These are phyloP conservation scores for Candida sojae DNA, from an alignment of 1,139 yeast genomes.

Conservation along the genomic window DNA sequence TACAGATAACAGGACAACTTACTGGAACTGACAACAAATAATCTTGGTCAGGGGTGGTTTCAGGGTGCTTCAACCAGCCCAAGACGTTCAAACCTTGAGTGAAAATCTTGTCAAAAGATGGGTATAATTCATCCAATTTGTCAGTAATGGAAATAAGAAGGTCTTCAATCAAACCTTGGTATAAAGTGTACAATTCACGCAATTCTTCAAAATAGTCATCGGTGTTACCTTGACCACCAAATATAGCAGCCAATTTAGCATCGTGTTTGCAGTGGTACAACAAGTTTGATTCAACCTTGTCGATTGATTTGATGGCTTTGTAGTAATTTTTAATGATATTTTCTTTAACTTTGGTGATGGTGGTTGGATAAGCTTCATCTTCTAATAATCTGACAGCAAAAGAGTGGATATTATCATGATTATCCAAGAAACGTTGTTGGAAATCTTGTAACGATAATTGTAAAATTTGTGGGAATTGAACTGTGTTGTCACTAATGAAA, in stretches of 20 bases:
- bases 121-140: slow-evolving; percentile 67
- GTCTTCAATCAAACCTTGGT: slow-evolving; percentile 76
- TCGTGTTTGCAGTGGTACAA: slow-evolving; percentile 39
- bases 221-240: slow-evolving; percentile 99
- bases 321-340: slow-evolving; percentile 70
- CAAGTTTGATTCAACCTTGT: slow-evolving; percentile 48
- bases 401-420: slow-evolving; percentile 71
- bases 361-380: slow-evolving; percentile 60
- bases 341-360: slow-evolving; percentile 66
- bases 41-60: slow-evolving; percentile 86
- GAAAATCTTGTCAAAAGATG: slow-evolving; percentile 82
- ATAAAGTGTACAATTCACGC: slow-evolving; percentile 77
- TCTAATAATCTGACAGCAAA: slow-evolving; percentile 71
- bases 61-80: slow-evolving; percentile 83
- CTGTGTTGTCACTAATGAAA: slow-evolving; percentile 63
- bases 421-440: slow-evolving; percentile 73
- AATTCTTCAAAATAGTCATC: slow-evolving; percentile 98
- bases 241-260: slow-evolving; percentile 77
- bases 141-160: slow-evolving; percentile 70
- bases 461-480: slow-evolving; percentile 69
- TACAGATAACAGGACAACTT: slow-evolving; percentile 93
- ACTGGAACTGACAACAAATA: slow-evolving; percentile 90
- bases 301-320: slow-evolving; percentile 57
- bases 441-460: slow-evolving; percentile 75
- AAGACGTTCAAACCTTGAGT: slow-evolving; percentile 91